phyloP scores from a whole-genome alignment of 306 rosid genomes.

The Canavalia ensiformis region DNA sequence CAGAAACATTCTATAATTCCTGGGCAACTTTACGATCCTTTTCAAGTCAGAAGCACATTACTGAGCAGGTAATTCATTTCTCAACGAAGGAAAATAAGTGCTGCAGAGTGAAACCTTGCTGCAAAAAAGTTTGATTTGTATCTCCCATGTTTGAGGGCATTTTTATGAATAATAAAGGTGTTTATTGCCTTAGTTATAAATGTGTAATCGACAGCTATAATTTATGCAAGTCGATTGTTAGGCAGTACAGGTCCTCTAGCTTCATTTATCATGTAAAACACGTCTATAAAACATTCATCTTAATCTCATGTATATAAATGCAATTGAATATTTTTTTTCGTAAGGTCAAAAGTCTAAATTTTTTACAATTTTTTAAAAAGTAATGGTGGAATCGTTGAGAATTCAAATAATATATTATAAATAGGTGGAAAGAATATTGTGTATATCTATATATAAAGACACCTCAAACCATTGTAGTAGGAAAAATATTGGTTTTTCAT shows the following conservation, averaged over 20 bases:
- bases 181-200: background rate
- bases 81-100: constrained; percentile 69
- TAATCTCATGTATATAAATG: constrained; percentile 26
- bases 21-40: constrained; percentile 69
- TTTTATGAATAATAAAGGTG: constrained; percentile 16
- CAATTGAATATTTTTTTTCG: too few relatives aligned
- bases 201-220: constrained; percentile 1
- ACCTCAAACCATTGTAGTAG: too few relatives aligned
- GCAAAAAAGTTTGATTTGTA: constrained; percentile 65
- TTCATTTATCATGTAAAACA: constrained; percentile 37
- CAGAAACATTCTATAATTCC: constrained; percentile 65
- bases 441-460: too few relatives aligned
- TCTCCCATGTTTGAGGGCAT: constrained; percentile 16
- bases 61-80: constrained; percentile 65
- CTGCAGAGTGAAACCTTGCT: constrained; percentile 83
- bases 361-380: too few relatives aligned
- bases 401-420: too few relatives aligned
- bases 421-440: too few relatives aligned
- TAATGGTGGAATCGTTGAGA: too few relatives aligned
- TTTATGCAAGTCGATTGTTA: background rate
- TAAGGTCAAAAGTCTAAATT: too few relatives aligned
- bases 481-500: too few relatives aligned
- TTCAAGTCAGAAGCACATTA: constrained; percentile 69
- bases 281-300: background rate
- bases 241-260: constrained; percentile 4